Base-by-base conservation (phyloP, 1,284 basidiomycete species). In the Irpex sp. region DNA sequence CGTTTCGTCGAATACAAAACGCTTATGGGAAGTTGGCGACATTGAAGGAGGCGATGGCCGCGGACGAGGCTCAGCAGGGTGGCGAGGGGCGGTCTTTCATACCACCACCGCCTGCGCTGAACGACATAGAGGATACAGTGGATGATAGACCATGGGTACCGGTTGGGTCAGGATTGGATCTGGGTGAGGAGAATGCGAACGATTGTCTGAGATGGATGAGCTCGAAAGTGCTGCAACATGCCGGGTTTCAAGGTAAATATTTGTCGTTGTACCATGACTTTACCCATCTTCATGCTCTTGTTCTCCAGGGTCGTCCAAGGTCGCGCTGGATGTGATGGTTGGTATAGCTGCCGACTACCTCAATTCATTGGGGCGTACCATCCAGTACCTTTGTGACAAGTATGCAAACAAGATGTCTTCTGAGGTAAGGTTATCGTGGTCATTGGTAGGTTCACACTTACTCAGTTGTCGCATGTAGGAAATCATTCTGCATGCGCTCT, bases 401-500 rank as follows among this genome's bases (percentile, higher is more conserved):
- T 93, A 93, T 76, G 85, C 85, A 0, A 78, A 83, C 52, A 83
- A 82, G 54, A 94, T 98, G 90, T 86, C 87, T 4, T 75, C 92
- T 0, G 94, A 97, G 83, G 94, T 95, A 63, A 66, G 31, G n/a
- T 64, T 57, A 15, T 36, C 57, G 34, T 40, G 52, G 51, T 64
- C 19, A 44, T 34, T 34, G 54, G 57, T 7, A 17, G 26, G 44
- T 62, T 38, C 62, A 59, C 65, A 61, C 7, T 51, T 65, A 19
- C 64, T 60, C 40, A 26, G n/a, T n/a, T n/a, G n/a, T 48, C 21
- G 4, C 44, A 48, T 31, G 37, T 65, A 96, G 92, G 94, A 97
- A 85, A 94, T 98, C 58, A 87, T 97, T 38, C 81, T 96, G 3
- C 94, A 97, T 74, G 91, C 92, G 0, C 79, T 98, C 11, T 92